Evolutionary conservation across 352 stramenopile genomes (phyloP).

Genomic region (Globisporangium apiculatum): DNA sequence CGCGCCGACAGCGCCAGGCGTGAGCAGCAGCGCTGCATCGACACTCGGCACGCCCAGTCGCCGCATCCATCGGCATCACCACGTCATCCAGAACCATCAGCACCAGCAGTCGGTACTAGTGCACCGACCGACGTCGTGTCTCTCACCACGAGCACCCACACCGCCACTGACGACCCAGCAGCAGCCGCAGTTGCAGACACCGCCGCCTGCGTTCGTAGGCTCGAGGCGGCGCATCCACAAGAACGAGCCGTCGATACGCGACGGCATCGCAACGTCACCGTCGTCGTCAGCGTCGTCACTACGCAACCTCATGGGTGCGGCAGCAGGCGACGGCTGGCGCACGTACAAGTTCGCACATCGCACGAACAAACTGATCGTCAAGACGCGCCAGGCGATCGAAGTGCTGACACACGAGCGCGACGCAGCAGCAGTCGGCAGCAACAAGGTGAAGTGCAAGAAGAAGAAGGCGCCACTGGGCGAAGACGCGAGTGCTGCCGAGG

Average conservation of each 20-base stretch:
- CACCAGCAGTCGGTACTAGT: conserved; percentile 1
- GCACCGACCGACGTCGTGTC: conserved; percentile 2
- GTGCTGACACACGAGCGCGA: conserved; percentile 18
- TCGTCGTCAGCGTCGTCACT: not conserved
- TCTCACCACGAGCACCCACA: not conserved
- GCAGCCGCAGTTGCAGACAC: conserved; percentile 1
- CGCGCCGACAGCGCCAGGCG: conserved; percentile 15
- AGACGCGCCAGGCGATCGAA: conserved; percentile 46
- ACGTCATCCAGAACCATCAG: not conserved
- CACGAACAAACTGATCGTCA: conserved; percentile 50
- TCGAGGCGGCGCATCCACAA: conserved; percentile 9
- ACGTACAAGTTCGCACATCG: conserved; percentile 56
- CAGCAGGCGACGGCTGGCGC: conserved; percentile 33
- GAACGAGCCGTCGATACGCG: conserved; percentile 6
- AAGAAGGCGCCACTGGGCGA: not conserved
- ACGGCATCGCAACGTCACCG: not conserved
- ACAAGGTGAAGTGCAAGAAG: conserved; percentile 4
- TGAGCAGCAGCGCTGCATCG: not conserved
- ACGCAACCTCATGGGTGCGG: not conserved
- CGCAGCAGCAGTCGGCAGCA: not conserved
- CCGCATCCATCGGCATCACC: conserved; percentile 8
- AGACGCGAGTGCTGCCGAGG: too few relatives aligned
- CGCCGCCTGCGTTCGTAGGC: conserved; percentile 5
- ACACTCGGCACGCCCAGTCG: conserved; percentile 7
- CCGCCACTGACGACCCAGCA: not conserved